Conservation (phyloP, 2,329 filamentous ascomycete genomes). For the Talaromyces sp. region DNA sequence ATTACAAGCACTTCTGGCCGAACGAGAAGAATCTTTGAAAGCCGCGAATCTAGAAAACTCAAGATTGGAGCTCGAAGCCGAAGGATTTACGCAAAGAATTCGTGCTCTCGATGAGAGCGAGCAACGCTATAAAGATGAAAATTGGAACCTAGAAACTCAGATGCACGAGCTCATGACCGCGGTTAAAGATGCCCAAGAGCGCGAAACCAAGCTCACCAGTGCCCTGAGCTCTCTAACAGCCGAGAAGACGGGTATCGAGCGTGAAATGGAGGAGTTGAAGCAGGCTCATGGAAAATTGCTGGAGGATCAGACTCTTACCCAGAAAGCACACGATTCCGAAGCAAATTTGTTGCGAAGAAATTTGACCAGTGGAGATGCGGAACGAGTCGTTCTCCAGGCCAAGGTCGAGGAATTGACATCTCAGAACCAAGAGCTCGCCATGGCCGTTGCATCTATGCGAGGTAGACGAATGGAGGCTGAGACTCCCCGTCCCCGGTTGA, state of each 20-base stretch:
- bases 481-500: constrained; percentile 55
- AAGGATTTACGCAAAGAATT: constrained; percentile 74
- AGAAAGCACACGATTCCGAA: constrained; percentile 87
- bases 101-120: constrained; percentile 88
- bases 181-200: constrained; percentile 72
- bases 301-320: constrained; percentile 72
- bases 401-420: constrained; percentile 83
- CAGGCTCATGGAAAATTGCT: constrained; percentile 70
- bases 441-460: constrained; percentile 68
- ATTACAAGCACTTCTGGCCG: constrained; percentile 75
- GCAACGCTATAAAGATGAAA: constrained; percentile 95
- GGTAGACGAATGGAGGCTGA: constrained; percentile 65
- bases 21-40: constrained; percentile 84
- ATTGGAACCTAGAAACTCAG: constrained; percentile 93
- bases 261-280: constrained; percentile 88
- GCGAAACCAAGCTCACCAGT: constrained; percentile 76
- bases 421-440: constrained; percentile 89
- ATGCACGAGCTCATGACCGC: constrained; percentile 75
- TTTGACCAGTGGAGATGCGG: constrained; percentile 71
- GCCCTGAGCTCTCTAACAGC: constrained; percentile 64
- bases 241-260: constrained; percentile 74
- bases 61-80: constrained; percentile 75
- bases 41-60: constrained; percentile 70
- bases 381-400: constrained; percentile 72
- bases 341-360: constrained; percentile 78